Percentiles rank a stretch among this genome's conserved stretches.
These are phyloP conservation scores for Suillus ampliporus DNA, from an alignment of 768 basidiomycete species.

Conservation along the genomic window DNA sequence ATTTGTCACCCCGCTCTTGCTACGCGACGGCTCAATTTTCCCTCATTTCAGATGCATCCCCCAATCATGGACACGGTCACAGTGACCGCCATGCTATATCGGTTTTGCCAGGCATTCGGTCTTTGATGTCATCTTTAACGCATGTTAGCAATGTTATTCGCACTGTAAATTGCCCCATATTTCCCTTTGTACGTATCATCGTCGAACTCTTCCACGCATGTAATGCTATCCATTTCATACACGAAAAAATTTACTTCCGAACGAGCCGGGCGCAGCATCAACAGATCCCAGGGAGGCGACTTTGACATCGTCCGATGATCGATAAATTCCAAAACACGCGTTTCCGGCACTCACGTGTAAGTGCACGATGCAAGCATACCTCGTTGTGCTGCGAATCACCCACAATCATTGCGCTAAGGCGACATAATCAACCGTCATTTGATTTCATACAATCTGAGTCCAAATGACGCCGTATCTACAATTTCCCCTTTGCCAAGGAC, in stretches of 20 bases:
- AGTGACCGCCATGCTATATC: slow-evolving; percentile 85
- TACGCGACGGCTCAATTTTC: slow-evolving; percentile 28
- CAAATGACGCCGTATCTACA: slow-evolving; percentile 47
- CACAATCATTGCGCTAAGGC: slow-evolving; percentile 23
- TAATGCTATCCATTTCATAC: slow-evolving; percentile 38
- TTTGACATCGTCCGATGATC: slow-evolving; percentile 18
- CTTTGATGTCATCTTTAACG: slow-evolving; percentile 38
- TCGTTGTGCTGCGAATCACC: slow-evolving; percentile 20
- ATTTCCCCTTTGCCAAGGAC: slow-evolving; percentile 58
- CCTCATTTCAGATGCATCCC: slow-evolving; percentile 69
- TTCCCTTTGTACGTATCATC: slow-evolving; percentile 34
- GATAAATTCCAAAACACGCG: slow-evolving; percentile 32
- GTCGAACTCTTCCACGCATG: slow-evolving; percentile 33
- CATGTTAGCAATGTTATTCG: slow-evolving; percentile 27
- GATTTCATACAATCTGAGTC: slow-evolving; percentile 32
- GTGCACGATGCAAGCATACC: slow-evolving; percentile 34
- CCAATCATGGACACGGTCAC: slow-evolving; percentile 91
- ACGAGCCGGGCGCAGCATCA: slow-evolving; percentile 25
- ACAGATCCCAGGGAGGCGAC: slow-evolving; percentile 24
- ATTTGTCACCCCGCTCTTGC: slow-evolving; percentile 19
- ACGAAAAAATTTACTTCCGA: slow-evolving; percentile 28
- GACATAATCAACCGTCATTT: slow-evolving; percentile 37
- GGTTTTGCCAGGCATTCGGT: slow-evolving; percentile 66
- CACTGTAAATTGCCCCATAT: slow-evolving; percentile 40
- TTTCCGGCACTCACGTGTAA: slow-evolving; percentile 37